Base-by-base conservation (phyloP, 2,329 filamentous ascomycete genomes). In the Xylariaceae sp. region DNA sequence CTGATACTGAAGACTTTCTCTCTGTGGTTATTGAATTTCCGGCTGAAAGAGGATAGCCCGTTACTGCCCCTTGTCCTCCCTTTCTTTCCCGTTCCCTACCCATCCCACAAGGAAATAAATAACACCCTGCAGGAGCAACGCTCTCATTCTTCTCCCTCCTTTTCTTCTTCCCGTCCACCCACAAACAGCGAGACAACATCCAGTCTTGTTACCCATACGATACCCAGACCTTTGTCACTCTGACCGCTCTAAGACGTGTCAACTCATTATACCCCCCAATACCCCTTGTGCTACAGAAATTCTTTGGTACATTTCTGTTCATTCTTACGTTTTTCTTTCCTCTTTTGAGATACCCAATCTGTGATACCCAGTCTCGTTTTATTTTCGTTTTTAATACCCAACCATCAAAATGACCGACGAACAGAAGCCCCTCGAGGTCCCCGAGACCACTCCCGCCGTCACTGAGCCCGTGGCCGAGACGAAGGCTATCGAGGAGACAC, bases 371-470 rank as follows among this genome's bases (percentile, higher is more conserved):
- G 49, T 46, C 53, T 55, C 58, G 56, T 61, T 62, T 65, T 57
- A 62, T 59, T 54, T 32, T 16, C 27, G 4, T 56, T 49, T 53
- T 55, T 56, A 56, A 65, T 65, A 66, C 61, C 61, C 56, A 55
- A 55, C 37, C 54, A 54, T 53, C 64, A 64, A 62, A 76, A 88
- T 88, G 85, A 82, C 86, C 72, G 85, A 88, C 64, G 75, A 74
- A 68, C 77, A 82, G 70, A 88, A 89, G 75, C 77, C 83, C 65
- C 74, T 79, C 60, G 82, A 83, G 67, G 73, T 74, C 67, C 65
- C 74, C 55, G 78, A 80, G 71, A 71, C 71, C 56, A 67, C 71
- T 55, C 60, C 62, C 35, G 55, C 56, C 40, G 66, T 62, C 58
- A 62, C 59, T 44, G 63, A 67, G 57, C 63, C 68, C 38, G 62